These are phyloP conservation scores for Hypoxylon perforatum DNA, from an alignment of 495 filamentous ascomycete genomes.

Conservation along the genomic window DNA sequence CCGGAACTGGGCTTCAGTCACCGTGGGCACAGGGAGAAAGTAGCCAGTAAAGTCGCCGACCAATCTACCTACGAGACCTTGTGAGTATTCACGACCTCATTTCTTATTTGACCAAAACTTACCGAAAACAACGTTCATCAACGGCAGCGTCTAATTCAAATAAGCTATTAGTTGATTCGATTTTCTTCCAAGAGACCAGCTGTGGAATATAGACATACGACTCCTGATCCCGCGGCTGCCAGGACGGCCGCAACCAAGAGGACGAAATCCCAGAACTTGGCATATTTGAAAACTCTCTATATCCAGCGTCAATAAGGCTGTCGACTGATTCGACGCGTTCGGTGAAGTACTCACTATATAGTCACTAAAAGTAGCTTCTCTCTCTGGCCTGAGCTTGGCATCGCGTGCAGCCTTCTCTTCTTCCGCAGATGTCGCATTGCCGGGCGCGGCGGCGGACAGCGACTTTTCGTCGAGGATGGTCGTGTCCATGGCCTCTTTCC, in stretches of 20 bases:
- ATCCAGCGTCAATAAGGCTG: constrained; percentile 16
- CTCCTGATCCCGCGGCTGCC: constrained; percentile 42
- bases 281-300: constrained; percentile 57
- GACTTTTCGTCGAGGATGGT: constrained; percentile 20
- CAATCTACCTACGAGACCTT: constrained; percentile 32
- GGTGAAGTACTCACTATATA: constrained; percentile 44
- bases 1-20: constrained; percentile 39
- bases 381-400: constrained; percentile 51
- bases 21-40: constrained; percentile 36
- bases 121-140: constrained; percentile 47
- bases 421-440: constrained; percentile 20
- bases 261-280: constrained; percentile 53
- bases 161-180: constrained; percentile 4
- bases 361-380: constrained; percentile 55
- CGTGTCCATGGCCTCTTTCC: constrained; percentile 19
- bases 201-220: constrained; percentile 32
- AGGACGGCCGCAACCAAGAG: constrained; percentile 50
- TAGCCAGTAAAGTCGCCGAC: constrained; percentile 47
- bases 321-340: not conserved
- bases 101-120: not conserved
- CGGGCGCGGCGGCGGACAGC: constrained; percentile 9
- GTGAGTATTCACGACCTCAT: constrained; percentile 24
- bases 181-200: not conserved
- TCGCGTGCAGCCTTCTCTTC: constrained; percentile 43
- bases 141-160: constrained; percentile 37